Base-by-base conservation (phyloP, 805 yeast species). In the Torulaspora delbrueckii region DNA sequence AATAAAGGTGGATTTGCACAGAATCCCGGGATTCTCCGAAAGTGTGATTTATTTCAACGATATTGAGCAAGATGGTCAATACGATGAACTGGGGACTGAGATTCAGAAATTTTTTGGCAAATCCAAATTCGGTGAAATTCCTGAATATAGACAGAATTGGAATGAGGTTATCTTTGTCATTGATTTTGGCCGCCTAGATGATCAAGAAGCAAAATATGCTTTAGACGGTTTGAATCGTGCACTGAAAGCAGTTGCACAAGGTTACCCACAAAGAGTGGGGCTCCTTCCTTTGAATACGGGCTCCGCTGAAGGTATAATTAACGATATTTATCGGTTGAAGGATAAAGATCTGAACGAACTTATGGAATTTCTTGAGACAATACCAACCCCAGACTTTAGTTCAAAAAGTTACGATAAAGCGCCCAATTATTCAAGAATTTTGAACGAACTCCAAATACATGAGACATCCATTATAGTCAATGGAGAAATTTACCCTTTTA, bases 251-350 rank as follows among this genome's bases (percentile, higher is more conserved):
- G 68, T 80, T 2, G 56, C 74, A 9, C 74, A 77, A 35, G 78
- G 79, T 1, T 72, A 85, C 13, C 86, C 96, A 0, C 84, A 89
- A 52, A 84, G 90, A 62, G 59, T 91, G 42, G 99, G 97, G 5
- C 51, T 91, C 2, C 69, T 91, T n/a, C 96, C 98, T 0, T 47
- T 84, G 2, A 49, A 55, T 23, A 50, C 56, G 3, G 54, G 51
- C 8, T 52, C 48, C 14, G 51, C 50, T 2, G 61, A 59, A 30
- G 41, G 43, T 5, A 43, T 59, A 4, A 44, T 62, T 8, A 55
- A 51, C 8, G 55, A 50, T 14, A 54, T 63, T 4, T 63, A 63
- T 35, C 53, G 55, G 25, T 43, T 68, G 18, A 58, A 56, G 35
- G 46, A 51, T 12, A 23, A 14, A 10, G 55, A 47, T 33, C 27